These are phyloP conservation scores for Solanum etuberosum DNA, from an alignment of 257 asterid genomes.

Conservation along the genomic window DNA sequence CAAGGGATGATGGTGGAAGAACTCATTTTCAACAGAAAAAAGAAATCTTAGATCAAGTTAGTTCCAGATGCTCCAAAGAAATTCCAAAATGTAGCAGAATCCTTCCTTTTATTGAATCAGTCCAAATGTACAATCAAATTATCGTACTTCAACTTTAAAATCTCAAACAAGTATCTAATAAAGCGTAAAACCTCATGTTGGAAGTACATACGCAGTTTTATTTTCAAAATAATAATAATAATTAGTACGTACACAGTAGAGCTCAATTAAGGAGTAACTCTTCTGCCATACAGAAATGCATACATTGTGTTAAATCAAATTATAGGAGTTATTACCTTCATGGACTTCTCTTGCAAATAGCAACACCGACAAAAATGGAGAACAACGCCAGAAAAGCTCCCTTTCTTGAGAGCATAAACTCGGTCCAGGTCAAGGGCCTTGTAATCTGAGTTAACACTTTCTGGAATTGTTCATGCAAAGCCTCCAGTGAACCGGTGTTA, in stretches of 20 bases:
- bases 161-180: background rate
- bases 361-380: constrained; percentile 43
- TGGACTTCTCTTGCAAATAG: constrained; percentile 33
- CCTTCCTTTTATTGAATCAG: background rate
- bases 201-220: background rate
- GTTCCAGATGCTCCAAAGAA: background rate
- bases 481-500: constrained; percentile 65
- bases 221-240: too few relatives aligned
- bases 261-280: background rate
- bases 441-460: constrained; percentile 40
- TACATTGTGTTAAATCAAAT: background rate
- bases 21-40: background rate
- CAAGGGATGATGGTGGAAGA: background rate
- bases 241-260: background rate
- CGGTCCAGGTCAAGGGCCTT: constrained; percentile 77
- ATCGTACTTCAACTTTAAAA: background rate
- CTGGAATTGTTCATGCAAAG: constrained; percentile 42
- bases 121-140: background rate
- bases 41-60: background rate
- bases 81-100: background rate
- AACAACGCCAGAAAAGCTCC: constrained; percentile 52
- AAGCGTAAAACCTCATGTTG: background rate
- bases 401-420: constrained; percentile 65
- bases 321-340: background rate
- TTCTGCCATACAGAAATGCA: background rate